These are phyloP conservation scores for Vigna reflexopilosa DNA, from an alignment of 306 rosid species.

Conservation along the genomic window DNA sequence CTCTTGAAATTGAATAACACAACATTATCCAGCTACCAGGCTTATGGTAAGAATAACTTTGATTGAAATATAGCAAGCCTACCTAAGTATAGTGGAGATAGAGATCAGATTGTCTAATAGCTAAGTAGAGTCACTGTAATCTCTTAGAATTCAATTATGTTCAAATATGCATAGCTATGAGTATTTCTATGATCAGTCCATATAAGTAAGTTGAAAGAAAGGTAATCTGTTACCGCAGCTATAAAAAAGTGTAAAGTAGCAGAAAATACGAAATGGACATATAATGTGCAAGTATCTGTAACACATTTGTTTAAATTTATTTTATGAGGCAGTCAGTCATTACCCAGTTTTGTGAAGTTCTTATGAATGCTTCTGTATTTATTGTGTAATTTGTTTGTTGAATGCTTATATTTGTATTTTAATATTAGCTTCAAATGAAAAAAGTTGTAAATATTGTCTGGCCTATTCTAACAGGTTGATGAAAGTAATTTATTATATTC, in stretches of 20 bases:
- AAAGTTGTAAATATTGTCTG: conserved; percentile 26
- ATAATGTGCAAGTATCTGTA: neutral
- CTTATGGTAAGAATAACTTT: neutral
- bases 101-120: neutral
- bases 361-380: neutral
- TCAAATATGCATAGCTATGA: neutral
- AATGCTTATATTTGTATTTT: neutral
- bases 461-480: conserved; percentile 56
- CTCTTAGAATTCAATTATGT: neutral
- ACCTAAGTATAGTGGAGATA: neutral
- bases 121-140: neutral
- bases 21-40: neutral
- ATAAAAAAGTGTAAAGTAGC: neutral
- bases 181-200: neutral
- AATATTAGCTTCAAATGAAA: neutral
- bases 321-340: neutral
- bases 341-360: neutral
- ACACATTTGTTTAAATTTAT: neutral
- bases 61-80: neutral
- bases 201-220: neutral
- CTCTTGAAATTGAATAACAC: neutral
- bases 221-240: neutral
- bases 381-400: neutral
- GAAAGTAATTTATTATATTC: conserved; percentile 44
- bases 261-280: neutral